Evolutionary conservation across 2,329 filamentous ascomycete genomes (phyloP).

Genomic region (Ophiosphaerella herpotricha): DNA sequence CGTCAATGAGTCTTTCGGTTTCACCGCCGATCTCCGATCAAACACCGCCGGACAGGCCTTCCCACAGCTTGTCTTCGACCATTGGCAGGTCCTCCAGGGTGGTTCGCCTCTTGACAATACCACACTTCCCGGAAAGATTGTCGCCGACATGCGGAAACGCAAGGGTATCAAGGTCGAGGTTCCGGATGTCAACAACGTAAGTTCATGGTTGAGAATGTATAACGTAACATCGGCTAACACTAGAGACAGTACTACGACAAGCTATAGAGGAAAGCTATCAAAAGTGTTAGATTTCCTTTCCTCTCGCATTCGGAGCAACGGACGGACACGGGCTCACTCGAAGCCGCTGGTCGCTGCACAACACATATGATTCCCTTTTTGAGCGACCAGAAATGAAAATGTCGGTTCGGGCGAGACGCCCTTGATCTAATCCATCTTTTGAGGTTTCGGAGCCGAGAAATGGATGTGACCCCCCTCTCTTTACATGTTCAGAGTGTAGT

Average conservation of each 20-base stretch:
- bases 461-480: constrained; percentile 41
- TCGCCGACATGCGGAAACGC: constrained; percentile 92
- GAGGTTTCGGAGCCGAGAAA: constrained; percentile 37
- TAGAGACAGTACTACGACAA: constrained; percentile 90
- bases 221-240: constrained; percentile 44
- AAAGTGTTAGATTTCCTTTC: constrained; percentile 52
- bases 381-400: constrained; percentile 42
- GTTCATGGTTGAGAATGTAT: constrained; percentile 48
- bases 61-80: constrained; percentile 98
- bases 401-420: constrained; percentile 43
- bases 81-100: constrained; percentile 96
- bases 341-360: constrained; percentile 41
- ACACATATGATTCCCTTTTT: constrained; percentile 36
- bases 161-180: constrained; percentile 99
- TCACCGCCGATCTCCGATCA: constrained; percentile 95
- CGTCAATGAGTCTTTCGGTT: constrained; percentile 97
- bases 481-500: constrained; percentile 43
- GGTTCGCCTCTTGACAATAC: constrained; percentile 85
- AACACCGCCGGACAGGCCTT: constrained; percentile 97
- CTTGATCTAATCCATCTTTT: constrained; percentile 34
- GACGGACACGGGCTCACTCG: constrained; percentile 43
- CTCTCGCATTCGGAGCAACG: constrained; percentile 37
- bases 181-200: constrained; percentile 93
- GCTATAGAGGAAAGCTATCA: constrained; percentile 70
- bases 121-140: constrained; percentile 80